Evolutionary conservation across 441 rosid genomes (phyloP).

Genomic region (Syzygium malaccense): DNA sequence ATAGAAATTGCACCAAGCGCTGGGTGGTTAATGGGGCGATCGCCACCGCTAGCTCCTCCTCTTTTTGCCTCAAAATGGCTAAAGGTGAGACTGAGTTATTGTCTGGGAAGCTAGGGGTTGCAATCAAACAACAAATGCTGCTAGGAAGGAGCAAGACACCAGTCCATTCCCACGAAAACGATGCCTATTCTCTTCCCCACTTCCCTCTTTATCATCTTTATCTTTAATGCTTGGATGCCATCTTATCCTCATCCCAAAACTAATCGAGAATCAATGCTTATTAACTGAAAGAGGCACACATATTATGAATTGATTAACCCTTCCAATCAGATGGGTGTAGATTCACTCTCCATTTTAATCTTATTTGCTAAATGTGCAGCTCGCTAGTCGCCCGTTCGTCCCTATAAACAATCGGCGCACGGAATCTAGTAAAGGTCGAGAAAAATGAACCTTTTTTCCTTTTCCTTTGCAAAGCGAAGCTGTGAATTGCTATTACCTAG

Average conservation of each 20-base stretch:
- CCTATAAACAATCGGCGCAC: background rate
- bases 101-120: constrained; percentile 19
- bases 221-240: background rate
- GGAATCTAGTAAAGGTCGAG: background rate
- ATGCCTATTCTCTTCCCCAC: background rate
- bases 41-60: background rate
- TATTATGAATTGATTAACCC: background rate
- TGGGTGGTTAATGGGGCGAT: background rate
- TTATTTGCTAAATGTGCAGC: background rate
- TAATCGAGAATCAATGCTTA: background rate
- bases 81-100: background rate
- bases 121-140: constrained; percentile 41
- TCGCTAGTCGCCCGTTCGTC: background rate
- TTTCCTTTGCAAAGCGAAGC: background rate
- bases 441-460: background rate
- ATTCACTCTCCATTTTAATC: background rate
- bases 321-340: background rate
- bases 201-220: background rate
- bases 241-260: background rate
- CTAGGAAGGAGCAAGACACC: constrained; percentile 22
- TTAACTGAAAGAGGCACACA: background rate
- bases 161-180: constrained; percentile 22
- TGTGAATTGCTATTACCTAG: background rate
- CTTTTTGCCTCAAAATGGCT: background rate
- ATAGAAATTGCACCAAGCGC: background rate